Evolutionary conservation across 176 grass and related monocot species (phyloP).

Genomic region (Avena sativa): DNA sequence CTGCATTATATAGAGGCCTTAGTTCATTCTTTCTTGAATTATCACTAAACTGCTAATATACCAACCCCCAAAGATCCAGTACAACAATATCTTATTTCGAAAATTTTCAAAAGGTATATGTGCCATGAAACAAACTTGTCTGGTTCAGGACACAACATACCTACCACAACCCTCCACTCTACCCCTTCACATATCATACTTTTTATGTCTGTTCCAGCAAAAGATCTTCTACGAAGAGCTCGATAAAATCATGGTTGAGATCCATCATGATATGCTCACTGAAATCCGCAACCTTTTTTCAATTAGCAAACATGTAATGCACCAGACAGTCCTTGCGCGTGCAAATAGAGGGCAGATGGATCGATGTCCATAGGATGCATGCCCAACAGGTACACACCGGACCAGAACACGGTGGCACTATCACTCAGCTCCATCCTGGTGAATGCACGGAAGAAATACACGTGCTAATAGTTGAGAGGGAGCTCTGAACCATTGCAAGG

Average conservation of each 20-base stretch:
- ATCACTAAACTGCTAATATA: too few species aligned
- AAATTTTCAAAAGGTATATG: too few species aligned
- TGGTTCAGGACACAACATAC: too few species aligned
- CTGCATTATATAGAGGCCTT: too few species aligned
- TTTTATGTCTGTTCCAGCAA: too few species aligned
- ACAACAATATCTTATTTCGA: too few species aligned
- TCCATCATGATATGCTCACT: background rate
- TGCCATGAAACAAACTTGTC: too few species aligned
- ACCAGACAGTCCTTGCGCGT: background rate
- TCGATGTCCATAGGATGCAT: background rate
- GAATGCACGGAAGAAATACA: background rate
- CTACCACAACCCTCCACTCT: too few species aligned
- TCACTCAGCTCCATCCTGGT: background rate
- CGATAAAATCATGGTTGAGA: background rate
- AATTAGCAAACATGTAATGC: background rate
- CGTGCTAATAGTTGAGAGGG: background rate
- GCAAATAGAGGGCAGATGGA: background rate
- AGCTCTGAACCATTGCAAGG: background rate
- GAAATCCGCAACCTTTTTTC: background rate
- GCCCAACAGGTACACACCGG: too few species aligned
- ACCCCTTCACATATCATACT: too few species aligned
- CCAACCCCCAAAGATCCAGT: too few species aligned
- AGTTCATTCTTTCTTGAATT: too few species aligned
- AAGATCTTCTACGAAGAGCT: slow-evolving; percentile 44
- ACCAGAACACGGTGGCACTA: background rate